Conservation (phyloP, 2,329 filamentous ascomycete species). For the Teratosphaeria viscida region DNA sequence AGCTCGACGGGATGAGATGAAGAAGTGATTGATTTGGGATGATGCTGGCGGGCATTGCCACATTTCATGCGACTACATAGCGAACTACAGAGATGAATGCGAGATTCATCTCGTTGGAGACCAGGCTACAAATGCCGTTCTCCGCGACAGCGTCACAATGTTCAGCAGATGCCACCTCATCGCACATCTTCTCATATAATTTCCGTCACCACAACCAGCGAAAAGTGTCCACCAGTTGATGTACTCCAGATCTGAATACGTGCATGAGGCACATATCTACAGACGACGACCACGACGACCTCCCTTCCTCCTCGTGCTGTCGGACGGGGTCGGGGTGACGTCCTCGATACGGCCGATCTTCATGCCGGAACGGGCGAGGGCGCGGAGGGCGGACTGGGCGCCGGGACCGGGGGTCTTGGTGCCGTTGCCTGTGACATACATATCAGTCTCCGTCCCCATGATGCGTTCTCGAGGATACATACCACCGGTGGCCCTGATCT, state of each 20-base stretch:
- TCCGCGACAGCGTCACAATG: slow-evolving; percentile 29
- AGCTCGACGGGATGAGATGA: not conserved
- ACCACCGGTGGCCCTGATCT: slow-evolving; percentile 99
- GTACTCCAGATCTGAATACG: not conserved
- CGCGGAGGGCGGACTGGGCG: slow-evolving; percentile 97
- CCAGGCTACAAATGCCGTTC: slow-evolving; percentile 29
- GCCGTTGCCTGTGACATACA: slow-evolving; percentile 62
- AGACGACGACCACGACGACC: slow-evolving; percentile 99
- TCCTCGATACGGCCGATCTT: slow-evolving; percentile 99
- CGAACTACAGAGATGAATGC: not conserved
- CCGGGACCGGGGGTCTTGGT: slow-evolving; percentile 99
- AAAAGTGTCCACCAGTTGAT: not conserved
- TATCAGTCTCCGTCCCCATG: not conserved
- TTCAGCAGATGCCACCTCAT: slow-evolving; percentile 12
- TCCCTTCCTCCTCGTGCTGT: slow-evolving; percentile 99
- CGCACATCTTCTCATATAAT: not conserved
- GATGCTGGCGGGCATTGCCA: not conserved
- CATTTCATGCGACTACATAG: slow-evolving; percentile 4
- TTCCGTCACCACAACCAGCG: slow-evolving; percentile 1
- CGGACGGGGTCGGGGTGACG: slow-evolving; percentile 96
- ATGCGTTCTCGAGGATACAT: slow-evolving; percentile 28
- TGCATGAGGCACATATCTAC: slow-evolving; percentile 34
- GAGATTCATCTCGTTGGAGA: slow-evolving; percentile 15
- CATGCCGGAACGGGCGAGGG: slow-evolving; percentile 98
- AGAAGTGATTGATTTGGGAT: not conserved